phyloP scores from a whole-genome alignment of 2,329 filamentous ascomycete species.

The Catunica adiposa region DNA sequence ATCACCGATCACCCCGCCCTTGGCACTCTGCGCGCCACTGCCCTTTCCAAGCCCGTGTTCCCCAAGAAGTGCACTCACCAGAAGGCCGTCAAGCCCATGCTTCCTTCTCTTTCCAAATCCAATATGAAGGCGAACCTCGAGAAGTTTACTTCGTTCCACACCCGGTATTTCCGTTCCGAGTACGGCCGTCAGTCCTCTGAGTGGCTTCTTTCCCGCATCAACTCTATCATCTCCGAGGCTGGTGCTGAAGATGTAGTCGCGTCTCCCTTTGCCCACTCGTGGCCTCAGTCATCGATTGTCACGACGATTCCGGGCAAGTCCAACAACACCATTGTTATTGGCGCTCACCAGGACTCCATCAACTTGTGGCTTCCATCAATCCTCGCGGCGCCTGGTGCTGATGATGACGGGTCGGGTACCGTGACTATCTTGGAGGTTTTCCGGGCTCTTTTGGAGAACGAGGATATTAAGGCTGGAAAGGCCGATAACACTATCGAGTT shows the following conservation, averaged over 20 bases:
- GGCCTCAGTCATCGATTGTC: slow-evolving; percentile 83
- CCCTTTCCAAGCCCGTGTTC: slow-evolving; percentile 34
- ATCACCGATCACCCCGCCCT: slow-evolving; percentile 62
- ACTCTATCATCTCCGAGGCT: slow-evolving; percentile 51
- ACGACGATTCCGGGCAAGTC: slow-evolving; percentile 76
- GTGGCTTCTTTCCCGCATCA: slow-evolving; percentile 68
- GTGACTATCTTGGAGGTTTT: slow-evolving; percentile 91
- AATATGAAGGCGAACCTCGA: slow-evolving; percentile 67
- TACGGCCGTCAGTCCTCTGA: slow-evolving; percentile 70
- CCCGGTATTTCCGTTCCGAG: slow-evolving; percentile 64
- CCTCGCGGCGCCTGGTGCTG: slow-evolving; percentile 76
- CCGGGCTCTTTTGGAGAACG: slow-evolving; percentile 58
- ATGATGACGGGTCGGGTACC: slow-evolving; percentile 84
- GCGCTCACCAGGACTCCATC: slow-evolving; percentile 88
- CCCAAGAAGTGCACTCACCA: slow-evolving; percentile 50
- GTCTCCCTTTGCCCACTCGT: slow-evolving; percentile 61
- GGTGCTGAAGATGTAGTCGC: slow-evolving; percentile 56
- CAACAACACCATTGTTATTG: slow-evolving; percentile 71
- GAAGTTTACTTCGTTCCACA: slow-evolving; percentile 63
- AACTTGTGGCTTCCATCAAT: slow-evolving; percentile 79
- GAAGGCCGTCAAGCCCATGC: slow-evolving; percentile 48
- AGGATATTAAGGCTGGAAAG: slow-evolving; percentile 52
- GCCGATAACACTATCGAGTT: slow-evolving; percentile 83
- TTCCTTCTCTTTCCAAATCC: slow-evolving; percentile 52
- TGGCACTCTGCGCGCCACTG: slow-evolving; percentile 18